Evolutionary conservation across 2,329 filamentous ascomycete species (phyloP), one percentile per base, ranked within the genome.

Genomic region (Blastomyces emzantsi): DNA sequence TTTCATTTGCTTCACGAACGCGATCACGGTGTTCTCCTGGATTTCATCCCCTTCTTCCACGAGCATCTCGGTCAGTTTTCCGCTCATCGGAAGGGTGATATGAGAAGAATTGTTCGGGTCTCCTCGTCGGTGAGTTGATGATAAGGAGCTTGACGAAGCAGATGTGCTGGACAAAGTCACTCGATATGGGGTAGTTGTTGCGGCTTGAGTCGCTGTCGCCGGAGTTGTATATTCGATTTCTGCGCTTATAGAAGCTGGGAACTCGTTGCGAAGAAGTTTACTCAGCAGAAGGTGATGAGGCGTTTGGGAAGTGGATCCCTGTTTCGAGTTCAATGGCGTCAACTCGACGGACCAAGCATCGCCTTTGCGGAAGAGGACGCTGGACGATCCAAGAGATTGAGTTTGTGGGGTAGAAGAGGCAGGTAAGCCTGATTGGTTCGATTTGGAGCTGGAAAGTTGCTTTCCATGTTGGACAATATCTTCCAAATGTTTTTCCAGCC

Each of bases 1-100:
- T 73, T 87, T 87, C 84, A 87, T 87, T 72, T 87, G 85, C 72
- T 83, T 82, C 25, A 87, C 80, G 22, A 87, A 83, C 8, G 76
- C 82, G 67, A 87, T 75, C 0, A 82, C 73, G 49, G 86, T 80
- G 1, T 83, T 82, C 65, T 81, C 75, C 25, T 70, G 71, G 0
- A 85, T 73, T 7, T 71, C 67, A 64, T 85, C 81, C 0, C 82
- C 82, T 3, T 79, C 77, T 6, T 82, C 77, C 0, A 87, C 83
- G 2, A 83, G 68, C 0, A 87, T 74, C 70, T 87, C 85, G 1
- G 87, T 80, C 33, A 87, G 67, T 64, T 83, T 85, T 0, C 85
- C 85, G 0, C 82, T 79, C 17, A 87, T 80, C 0, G 84, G 84
- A 8, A 87, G 75, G 2, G 80, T 74, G 19, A 86, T 74, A 65